These are phyloP conservation scores for Botrytis paeoniae DNA, from an alignment of 2,329 filamentous ascomycete species.

Conservation along the genomic window DNA sequence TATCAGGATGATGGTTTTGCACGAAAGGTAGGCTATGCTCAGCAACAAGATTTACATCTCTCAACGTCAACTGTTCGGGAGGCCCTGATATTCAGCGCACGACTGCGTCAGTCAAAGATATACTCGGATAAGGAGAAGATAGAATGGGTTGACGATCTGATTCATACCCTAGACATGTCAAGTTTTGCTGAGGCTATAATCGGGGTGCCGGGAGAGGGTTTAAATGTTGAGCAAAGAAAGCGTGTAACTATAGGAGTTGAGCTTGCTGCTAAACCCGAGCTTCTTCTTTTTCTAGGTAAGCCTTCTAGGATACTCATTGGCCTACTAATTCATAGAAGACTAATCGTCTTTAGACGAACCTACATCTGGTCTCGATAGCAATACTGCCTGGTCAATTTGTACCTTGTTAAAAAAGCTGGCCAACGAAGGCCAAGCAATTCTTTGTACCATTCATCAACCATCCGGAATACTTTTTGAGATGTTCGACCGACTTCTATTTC, in stretches of 20 bases:
- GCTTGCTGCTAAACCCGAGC: constrained; percentile 47
- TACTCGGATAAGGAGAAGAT: constrained; percentile 73
- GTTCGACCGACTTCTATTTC: constrained; percentile 75
- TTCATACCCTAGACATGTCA: constrained; percentile 61
- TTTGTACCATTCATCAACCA: constrained; percentile 93
- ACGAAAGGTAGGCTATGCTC: constrained; percentile 71
- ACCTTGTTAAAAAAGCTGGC: constrained; percentile 83
- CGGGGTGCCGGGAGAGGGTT: constrained; percentile 49
- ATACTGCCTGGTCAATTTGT: constrained; percentile 86
- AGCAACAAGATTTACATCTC: constrained; percentile 88
- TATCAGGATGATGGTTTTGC: constrained; percentile 80
- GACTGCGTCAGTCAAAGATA: constrained; percentile 77
- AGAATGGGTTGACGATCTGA: constrained; percentile 65
- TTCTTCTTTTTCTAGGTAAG: constrained; percentile 53
- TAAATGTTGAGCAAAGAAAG: constrained; percentile 63
- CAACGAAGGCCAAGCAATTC: constrained; percentile 80
- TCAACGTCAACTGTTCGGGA: constrained; percentile 79
- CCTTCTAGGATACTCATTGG: not conserved
- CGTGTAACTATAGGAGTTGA: constrained; percentile 57
- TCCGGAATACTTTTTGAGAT: constrained; percentile 88
- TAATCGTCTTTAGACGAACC: constrained; percentile 68
- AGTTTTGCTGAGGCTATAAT: constrained; percentile 64
- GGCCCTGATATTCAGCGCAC: constrained; percentile 81
- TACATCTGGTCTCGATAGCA: constrained; percentile 85
- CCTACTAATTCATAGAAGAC: not conserved